These are phyloP conservation scores for Hypoxylon cercidicola DNA, from an alignment of 495 filamentous ascomycete species.

Conservation along the genomic window DNA sequence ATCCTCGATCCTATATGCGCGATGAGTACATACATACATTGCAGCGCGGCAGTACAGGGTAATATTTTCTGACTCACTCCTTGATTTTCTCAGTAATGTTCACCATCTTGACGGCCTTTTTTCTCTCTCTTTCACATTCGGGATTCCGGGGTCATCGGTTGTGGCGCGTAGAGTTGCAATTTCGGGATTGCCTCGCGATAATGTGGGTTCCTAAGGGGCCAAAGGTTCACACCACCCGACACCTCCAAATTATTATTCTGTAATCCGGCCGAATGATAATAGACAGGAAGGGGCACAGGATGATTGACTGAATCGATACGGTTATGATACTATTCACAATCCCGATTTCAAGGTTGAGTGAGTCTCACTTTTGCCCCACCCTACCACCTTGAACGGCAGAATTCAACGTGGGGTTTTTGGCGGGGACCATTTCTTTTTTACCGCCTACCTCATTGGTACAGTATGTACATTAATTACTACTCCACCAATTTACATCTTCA, in stretches of 20 bases:
- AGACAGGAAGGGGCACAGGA: too few species aligned
- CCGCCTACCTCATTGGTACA: constrained; percentile 31
- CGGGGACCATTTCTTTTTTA: constrained; percentile 18
- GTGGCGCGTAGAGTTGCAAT: not conserved
- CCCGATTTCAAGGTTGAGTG: not conserved
- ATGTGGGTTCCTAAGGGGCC: too few species aligned
- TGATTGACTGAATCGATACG: too few species aligned
- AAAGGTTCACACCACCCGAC: too few species aligned
- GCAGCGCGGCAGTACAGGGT: too few species aligned
- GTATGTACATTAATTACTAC: too few species aligned
- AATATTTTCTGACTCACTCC: constrained; percentile 68
- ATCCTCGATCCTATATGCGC: constrained; percentile 85
- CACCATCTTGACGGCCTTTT: constrained; percentile 79
- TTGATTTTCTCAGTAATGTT: constrained; percentile 99
- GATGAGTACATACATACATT: constrained; percentile 31
- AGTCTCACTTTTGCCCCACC: constrained; percentile 10
- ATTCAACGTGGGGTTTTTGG: constrained; percentile 43
- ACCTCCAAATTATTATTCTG: too few species aligned
- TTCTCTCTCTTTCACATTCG: constrained; percentile 5
- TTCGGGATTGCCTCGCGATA: too few species aligned
- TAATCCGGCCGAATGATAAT: too few species aligned
- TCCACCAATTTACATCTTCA: too few species aligned
- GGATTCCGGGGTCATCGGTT: constrained; percentile 2
- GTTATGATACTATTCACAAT: too few species aligned
- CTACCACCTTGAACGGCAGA: constrained; percentile 42